Evolutionary conservation across 1,284 basidiomycete genomes (phyloP), one percentile per base, ranked within the genome.

Genomic region (Trametes sp.): DNA sequence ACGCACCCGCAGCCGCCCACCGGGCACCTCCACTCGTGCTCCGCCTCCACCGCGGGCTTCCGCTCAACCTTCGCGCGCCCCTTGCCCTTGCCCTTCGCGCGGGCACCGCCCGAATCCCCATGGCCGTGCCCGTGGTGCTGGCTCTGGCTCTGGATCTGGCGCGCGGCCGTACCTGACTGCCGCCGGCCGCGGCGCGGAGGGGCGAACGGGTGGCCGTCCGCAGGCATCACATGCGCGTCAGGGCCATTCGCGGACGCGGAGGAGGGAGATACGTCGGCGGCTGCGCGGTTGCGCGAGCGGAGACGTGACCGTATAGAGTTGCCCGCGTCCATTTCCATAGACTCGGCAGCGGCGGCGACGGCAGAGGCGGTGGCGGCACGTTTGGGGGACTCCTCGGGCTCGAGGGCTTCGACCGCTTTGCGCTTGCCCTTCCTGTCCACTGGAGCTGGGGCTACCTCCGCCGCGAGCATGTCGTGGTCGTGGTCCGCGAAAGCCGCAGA

Each of bases 11-110:
- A 92, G 1, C 78, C 79, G 2, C 76, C 65, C 3, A 91, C 87
- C 1, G 90, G 90, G 70, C 90, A 92, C 26, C 56, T 69, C 88
- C 88, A 92, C 64, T 83, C 79, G 67, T 82, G 77, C 65, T 80
- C 79, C 44, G 75, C 83, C 66, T 85, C 80, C 14, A 86, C 72
- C 24, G 35, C 57, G 0, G 60, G 60, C 45, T 74, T 75, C 45
- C 45, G 61, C 4, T 75, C 75, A 38, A 66, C 70, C 46, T 59
- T 38, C 48, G 69, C 76, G 57, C 75, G 76, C 53, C 74, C 78
- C 69, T 80, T 81, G 9, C 73, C 78, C 66, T 80, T 81, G 19
- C 73, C 75, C 63, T 75, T 78, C 49, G 71, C 65, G 16, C 38
- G 38, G 16, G 16, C 14, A 41, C 38, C 16, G 14, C 16, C 38